Evolutionary conservation across 768 basidiomycete genomes (phyloP), one percentile per base, ranked within the genome.

Genomic region (Suillus variegatus): DNA sequence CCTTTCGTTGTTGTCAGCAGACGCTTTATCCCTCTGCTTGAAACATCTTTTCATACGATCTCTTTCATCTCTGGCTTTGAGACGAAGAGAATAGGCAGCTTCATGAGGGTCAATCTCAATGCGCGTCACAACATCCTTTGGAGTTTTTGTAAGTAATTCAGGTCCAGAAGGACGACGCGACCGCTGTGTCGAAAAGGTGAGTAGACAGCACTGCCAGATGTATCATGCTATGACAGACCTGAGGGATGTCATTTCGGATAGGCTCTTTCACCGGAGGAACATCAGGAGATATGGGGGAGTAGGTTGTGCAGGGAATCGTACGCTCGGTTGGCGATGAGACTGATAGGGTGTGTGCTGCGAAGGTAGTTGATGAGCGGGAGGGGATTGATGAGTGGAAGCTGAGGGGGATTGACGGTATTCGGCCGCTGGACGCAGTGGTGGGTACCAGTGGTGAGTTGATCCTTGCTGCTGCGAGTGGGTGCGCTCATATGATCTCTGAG

Each of bases 41-140:
- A 90, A 91, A 63, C 80, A 82, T 51, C 77, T 76, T 6, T 82
- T 85, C 91, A 93, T 93, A 67, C 79, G 71, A 70, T 92, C 89
- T 1, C 91, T 91, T 72, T 90, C 90, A 58, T 82, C 80, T 63
- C 87, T 88, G 2, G 95, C 95, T 64, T 83, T 81, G 62, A 84
- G 83, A 22, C 94, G 84, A 36, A 95, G 81, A 36, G 80, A 77
- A 43, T 80, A 74, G 71, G 94, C 93, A 65, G 28, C 40, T 41
- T 60, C 57, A 6, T 60, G 1, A 1, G 25, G 22, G 16, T 20
- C 40, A 28, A 22, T 28, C 25, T 20, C 40, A 6, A 25, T 2
- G 4, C 5, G 57, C 22, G 22, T 5, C 1, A 58, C 57, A 54
- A 3, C 9, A 32, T 7, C 5, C 18, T 35, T 32, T 35, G 32